A percentile compares a stretch with the other conserved stretches of the same genome.
phyloP scores from a whole-genome alignment of 2,329 filamentous ascomycete genomes.

The Chlorencoelia australis region DNA sequence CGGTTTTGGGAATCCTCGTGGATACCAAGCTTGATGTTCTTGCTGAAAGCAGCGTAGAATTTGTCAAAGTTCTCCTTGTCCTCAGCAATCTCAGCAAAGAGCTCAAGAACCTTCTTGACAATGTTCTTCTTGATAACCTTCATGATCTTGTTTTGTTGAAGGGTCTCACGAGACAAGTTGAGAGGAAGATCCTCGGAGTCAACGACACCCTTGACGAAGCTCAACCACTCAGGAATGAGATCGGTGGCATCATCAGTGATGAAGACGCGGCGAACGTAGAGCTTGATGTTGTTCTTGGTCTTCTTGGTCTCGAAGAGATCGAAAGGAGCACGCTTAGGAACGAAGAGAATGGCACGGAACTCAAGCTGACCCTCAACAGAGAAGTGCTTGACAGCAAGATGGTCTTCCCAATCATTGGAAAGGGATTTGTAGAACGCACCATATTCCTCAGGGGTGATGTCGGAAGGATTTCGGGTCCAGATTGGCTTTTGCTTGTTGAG shows the following conservation, averaged over 20 bases:
- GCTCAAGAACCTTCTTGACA: conserved; percentile 99
- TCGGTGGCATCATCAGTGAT: conserved; percentile 99
- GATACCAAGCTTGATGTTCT: conserved; percentile 99
- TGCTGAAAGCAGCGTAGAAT: conserved; percentile 99
- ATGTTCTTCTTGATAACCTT: conserved; percentile 99
- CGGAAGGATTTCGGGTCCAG: conserved; percentile 95
- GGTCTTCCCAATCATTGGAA: conserved; percentile 99
- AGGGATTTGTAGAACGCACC: conserved; percentile 99
- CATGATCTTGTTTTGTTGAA: conserved; percentile 99
- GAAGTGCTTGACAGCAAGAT: conserved; percentile 99
- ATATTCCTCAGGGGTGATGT: conserved; percentile 95
- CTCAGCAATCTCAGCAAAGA: conserved; percentile 98
- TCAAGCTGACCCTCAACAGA: conserved; percentile 99
- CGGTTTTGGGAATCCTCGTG: conserved; percentile 99
- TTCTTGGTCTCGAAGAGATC: conserved; percentile 99
- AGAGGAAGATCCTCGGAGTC: conserved; percentile 99
- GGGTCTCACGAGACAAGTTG: conserved; percentile 99
- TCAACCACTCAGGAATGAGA: conserved; percentile 97
- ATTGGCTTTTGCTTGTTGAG: conserved; percentile 99
- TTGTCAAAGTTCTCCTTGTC: conserved; percentile 99
- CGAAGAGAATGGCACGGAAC: conserved; percentile 99
- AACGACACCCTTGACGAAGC: conserved; percentile 99
- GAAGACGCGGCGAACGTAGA: conserved; percentile 99
- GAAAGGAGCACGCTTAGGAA: conserved; percentile 98
- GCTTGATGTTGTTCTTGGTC: conserved; percentile 99